A percentile compares a stretch with the other conserved stretches of the same genome.
Conservation (phyloP, 2,329 filamentous ascomycete genomes). For the Ophiostoma pallidulum region DNA sequence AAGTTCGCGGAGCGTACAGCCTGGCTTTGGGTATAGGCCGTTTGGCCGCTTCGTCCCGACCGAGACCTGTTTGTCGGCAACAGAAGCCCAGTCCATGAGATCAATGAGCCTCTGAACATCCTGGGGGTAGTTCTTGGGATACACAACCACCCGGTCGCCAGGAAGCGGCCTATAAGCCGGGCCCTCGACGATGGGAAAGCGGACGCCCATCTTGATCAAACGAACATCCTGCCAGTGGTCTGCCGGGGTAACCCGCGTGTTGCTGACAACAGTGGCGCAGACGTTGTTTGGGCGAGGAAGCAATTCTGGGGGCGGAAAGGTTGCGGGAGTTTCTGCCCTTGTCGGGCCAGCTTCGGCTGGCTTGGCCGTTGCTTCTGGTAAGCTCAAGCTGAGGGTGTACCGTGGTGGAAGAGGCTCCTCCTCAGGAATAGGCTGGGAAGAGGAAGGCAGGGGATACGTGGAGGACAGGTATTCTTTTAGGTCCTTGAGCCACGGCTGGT, state of each 20-base stretch:
- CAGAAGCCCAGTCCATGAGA: conserved; percentile 65
- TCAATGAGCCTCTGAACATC: conserved; percentile 73
- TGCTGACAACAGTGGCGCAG: conserved; percentile 51
- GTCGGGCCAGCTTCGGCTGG: not conserved
- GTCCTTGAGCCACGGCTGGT: conserved; percentile 64
- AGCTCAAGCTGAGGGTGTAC: conserved; percentile 34
- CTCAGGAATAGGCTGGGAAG: conserved; percentile 60
- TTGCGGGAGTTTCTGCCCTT: conserved; percentile 6
- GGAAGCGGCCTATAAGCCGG: conserved; percentile 41
- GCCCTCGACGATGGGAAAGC: conserved; percentile 14
- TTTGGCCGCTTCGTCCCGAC: conserved; percentile 26
- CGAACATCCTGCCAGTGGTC: conserved; percentile 93
- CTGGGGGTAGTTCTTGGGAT: conserved; percentile 73
- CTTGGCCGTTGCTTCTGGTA: not conserved
- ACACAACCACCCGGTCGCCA: conserved; percentile 72
- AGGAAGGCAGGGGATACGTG: conserved; percentile 59
- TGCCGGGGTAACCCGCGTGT: conserved; percentile 62
- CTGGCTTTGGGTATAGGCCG: conserved; percentile 16
- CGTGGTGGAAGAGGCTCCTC: conserved; percentile 67
- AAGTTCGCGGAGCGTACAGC: conserved; percentile 60
- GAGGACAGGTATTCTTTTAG: conserved; percentile 59
- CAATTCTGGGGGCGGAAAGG: conserved; percentile 23
- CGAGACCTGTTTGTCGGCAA: conserved; percentile 63
- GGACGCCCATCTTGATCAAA: conserved; percentile 54
- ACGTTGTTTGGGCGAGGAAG: conserved; percentile 51